Evolutionary conservation across 1,284 basidiomycete genomes (phyloP).

Genomic region (Ceratobasidium sp.): DNA sequence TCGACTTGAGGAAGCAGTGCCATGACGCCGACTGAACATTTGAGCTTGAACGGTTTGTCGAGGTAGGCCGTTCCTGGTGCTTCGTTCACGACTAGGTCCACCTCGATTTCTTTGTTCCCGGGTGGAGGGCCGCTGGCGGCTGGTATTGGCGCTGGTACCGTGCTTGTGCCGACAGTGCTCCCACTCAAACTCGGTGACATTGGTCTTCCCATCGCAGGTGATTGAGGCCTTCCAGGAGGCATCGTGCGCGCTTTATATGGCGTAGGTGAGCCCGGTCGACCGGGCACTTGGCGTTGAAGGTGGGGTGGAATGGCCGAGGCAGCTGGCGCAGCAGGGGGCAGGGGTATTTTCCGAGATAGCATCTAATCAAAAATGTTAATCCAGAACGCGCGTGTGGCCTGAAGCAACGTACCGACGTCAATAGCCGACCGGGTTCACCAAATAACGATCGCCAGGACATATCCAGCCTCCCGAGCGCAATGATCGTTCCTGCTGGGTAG

Average conservation of each 20-base stretch:
- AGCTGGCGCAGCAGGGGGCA: constrained; percentile 51
- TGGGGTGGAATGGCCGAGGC: constrained; percentile 73
- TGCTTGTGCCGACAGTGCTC: constrained; percentile 33
- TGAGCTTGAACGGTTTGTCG: constrained; percentile 64
- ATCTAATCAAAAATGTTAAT: constrained; percentile 52
- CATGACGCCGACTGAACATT: constrained; percentile 53
- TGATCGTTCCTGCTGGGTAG: constrained; percentile 67
- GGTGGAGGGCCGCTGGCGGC: constrained; percentile 40
- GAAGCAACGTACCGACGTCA: constrained; percentile 65
- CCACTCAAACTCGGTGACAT: constrained; percentile 12
- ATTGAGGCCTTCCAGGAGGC: constrained; percentile 55
- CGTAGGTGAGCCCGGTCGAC: constrained; percentile 64
- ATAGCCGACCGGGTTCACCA: constrained; percentile 79
- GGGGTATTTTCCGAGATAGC: constrained; percentile 68
- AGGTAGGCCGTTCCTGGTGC: constrained; percentile 54
- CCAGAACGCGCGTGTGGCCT: background rate
- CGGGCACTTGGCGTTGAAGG: constrained; percentile 63
- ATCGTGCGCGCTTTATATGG: constrained; percentile 55
- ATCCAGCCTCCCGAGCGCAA: constrained; percentile 80
- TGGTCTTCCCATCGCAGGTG: constrained; percentile 52
- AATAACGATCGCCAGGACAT: constrained; percentile 81
- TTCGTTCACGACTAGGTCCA: constrained; percentile 63
- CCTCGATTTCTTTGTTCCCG: constrained; percentile 51
- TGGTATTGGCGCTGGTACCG: no score
- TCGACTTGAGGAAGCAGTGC: constrained; percentile 49